Evolutionary conservation across 192 early-diverging fungal genomes (phyloP).

Genomic region (Anaeromyces robustus): DNA sequence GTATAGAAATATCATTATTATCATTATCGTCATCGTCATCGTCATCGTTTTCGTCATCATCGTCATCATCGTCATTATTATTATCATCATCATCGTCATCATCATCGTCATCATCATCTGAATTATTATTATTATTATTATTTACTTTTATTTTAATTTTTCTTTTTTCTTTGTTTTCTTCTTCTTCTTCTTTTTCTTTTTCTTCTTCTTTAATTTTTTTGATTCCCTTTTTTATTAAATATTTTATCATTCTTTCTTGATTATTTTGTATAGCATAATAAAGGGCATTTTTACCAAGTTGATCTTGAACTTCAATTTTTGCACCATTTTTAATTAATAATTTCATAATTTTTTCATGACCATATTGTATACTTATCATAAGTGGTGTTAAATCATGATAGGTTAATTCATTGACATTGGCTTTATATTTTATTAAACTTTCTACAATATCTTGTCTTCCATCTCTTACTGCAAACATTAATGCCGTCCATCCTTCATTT

Average conservation of each 20-base stretch:
- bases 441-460: not conserved
- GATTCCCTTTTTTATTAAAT: not conserved
- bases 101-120: too few species aligned
- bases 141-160: too few species aligned
- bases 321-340: not conserved
- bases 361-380: not conserved
- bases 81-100: too few species aligned
- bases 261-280: not conserved
- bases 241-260: not conserved
- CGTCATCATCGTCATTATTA: too few species aligned
- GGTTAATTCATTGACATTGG: not conserved
- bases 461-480: not conserved
- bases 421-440: not conserved
- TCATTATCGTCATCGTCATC: too few species aligned
- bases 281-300: not conserved
- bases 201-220: too few species aligned
- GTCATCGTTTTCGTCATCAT: too few species aligned
- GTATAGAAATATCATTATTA: too few species aligned
- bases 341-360: not conserved
- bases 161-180: too few species aligned
- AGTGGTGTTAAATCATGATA: not conserved
- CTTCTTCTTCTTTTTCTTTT: too few species aligned
- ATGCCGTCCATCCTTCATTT: not conserved
- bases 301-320: not conserved
- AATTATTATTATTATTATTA: too few species aligned